Evolutionary conservation across 192 early-diverging fungal genomes (phyloP), one percentile per base, ranked within the genome.

Genomic region (Gigaspora rosea): DNA sequence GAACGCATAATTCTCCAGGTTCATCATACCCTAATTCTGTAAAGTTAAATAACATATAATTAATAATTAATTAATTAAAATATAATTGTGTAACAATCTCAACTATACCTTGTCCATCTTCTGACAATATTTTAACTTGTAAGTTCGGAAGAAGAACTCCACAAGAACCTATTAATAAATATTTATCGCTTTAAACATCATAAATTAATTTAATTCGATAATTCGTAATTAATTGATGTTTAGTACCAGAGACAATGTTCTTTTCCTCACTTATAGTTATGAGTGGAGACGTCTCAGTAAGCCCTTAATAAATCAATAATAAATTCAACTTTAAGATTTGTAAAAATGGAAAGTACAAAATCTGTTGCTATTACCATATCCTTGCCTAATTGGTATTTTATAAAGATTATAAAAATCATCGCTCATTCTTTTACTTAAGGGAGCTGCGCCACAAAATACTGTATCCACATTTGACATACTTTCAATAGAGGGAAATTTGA

Each of bases 1-100:
- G 88, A 71, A 96, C 78, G 85, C 94, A 95, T 59, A 98, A 82
- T 83, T 98, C 96, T 47, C 96, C 97, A 0, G 72, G 75, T 67
- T 92, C 79, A 41, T 84, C 80, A 41, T 80, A 72, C 0, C 81
- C 86, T 18, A 91, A 72, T 66, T 90, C 90, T 84, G 15, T 20
- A 50, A 35, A 13, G 33, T 41, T 41, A 41, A 7, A 41, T 27
- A 27, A 27, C 1, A 27, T 27, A 27, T 27, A 27, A 27, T 27
- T 41, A 41, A 41, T 41, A 41, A 41, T 41, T 41, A 41, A 41
- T 41, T 41, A 41, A 41, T 41, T 41, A 41, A 41, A 41, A 1
- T 41, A 41, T 41, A 41, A 41, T 6, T 2, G 7, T 41, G 3
- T 41, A 41, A 41, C 7, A 41, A 41, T 41, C 9, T n/a, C 0